These are phyloP conservation scores for Aspergillus cristatus DNA, from an alignment of 495 filamentous ascomycete species.

Conservation along the genomic window DNA sequence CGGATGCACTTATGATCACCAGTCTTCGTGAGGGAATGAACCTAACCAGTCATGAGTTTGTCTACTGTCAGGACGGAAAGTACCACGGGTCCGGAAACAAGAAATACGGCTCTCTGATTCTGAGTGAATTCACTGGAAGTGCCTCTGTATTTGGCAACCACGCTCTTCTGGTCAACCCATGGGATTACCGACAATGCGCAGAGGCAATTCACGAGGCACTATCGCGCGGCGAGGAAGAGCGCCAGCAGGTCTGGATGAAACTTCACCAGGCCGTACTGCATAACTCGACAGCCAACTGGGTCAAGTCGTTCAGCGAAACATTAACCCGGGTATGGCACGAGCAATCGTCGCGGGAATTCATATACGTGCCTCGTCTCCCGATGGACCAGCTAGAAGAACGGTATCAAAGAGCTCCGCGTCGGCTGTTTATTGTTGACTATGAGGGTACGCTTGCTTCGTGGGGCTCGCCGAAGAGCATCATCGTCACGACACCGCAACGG, in stretches of 20 bases:
- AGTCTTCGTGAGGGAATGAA: constrained; percentile 95
- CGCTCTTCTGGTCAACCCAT: constrained; percentile 75
- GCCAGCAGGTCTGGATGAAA: constrained; percentile 60
- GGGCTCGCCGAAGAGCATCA: constrained; percentile 68
- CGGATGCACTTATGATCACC: constrained; percentile 85
- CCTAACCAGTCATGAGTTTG: constrained; percentile 82
- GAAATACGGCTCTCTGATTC: constrained; percentile 77
- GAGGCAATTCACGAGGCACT: constrained; percentile 73
- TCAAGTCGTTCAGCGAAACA: constrained; percentile 57
- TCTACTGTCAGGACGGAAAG: constrained; percentile 87
- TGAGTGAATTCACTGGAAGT: constrained; percentile 90
- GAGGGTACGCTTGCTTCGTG: constrained; percentile 84
- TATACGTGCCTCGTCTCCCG: constrained; percentile 74
- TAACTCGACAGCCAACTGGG: constrained; percentile 78
- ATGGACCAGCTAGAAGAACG: constrained; percentile 48
- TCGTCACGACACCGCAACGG: constrained; percentile 73
- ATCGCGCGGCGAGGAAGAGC: constrained; percentile 64
- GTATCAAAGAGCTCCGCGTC: constrained; percentile 54
- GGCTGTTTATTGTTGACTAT: constrained; percentile 84
- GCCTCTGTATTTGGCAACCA: constrained; percentile 71
- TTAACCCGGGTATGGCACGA: constrained; percentile 68
- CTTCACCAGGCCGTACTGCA: constrained; percentile 66
- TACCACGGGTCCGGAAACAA: constrained; percentile 52
- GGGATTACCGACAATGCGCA: constrained; percentile 81
- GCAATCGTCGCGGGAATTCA: constrained; percentile 71